These are phyloP conservation scores for Andrographis paniculata DNA, from an alignment of 305 asterid species.

Conservation along the genomic window DNA sequence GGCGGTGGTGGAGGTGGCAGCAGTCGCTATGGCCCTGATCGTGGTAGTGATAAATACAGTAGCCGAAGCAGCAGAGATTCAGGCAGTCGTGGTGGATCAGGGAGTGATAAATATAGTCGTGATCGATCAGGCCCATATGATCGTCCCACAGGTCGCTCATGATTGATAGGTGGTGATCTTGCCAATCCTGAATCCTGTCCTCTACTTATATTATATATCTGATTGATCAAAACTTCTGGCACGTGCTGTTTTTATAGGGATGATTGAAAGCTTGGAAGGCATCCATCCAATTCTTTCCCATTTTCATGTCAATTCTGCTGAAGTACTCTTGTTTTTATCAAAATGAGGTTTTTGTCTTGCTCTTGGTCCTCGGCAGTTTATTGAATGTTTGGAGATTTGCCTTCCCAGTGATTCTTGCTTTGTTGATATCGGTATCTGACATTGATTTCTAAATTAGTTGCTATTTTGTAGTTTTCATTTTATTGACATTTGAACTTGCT, in stretches of 20 bases:
- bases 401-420: too few relatives aligned
- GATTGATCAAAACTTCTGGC: slow-evolving; percentile 2
- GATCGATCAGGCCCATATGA: slow-evolving; percentile 93
- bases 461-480: too few relatives aligned
- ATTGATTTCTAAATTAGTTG: too few relatives aligned
- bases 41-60: slow-evolving; percentile 62
- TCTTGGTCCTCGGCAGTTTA: too few relatives aligned
- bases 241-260: neutral
- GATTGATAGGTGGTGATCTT: slow-evolving; percentile 16
- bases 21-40: slow-evolving; percentile 66
- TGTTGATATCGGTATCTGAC: too few relatives aligned
- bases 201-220: neutral
- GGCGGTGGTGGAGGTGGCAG: slow-evolving; percentile 56
- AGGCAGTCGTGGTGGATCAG: slow-evolving; percentile 29
- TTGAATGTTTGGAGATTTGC: too few relatives aligned
- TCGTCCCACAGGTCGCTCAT: slow-evolving; percentile 41
- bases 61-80: slow-evolving; percentile 27
- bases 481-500: too few relatives aligned
- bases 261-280: slow-evolving; percentile 13
- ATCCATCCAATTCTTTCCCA: slow-evolving; percentile 12
- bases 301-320: slow-evolving; percentile 8
- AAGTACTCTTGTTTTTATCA: slow-evolving; percentile 8
- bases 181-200: neutral
- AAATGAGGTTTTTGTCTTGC: too few relatives aligned
- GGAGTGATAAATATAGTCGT: slow-evolving; percentile 48